Evolutionary conservation across 805 yeast genomes (phyloP).

Genomic region (Maudiozyma barnettii): DNA sequence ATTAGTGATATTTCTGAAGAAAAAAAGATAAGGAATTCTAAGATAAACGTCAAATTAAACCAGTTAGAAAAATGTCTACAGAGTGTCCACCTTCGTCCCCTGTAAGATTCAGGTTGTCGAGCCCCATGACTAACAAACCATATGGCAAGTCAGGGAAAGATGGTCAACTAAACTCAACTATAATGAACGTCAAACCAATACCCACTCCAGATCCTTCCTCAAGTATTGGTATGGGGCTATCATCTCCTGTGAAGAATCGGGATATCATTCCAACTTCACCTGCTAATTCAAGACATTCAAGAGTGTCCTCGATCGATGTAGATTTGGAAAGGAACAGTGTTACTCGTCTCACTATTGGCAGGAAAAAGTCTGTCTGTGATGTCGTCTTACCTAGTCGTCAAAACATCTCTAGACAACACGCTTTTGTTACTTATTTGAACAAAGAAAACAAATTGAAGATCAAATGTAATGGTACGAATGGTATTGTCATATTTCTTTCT

Average conservation of each 20-base stretch:
- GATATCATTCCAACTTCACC: slow-evolving; percentile 23
- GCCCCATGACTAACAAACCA: background rate
- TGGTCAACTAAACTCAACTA: background rate
- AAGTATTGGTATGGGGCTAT: slow-evolving; percentile 30
- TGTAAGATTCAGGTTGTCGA: background rate
- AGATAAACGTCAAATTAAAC: no score
- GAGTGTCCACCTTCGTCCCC: slow-evolving; percentile 7
- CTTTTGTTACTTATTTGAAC: slow-evolving; percentile 32
- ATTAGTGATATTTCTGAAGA: background rate
- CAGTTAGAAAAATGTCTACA: background rate
- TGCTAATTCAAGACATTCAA: slow-evolving; percentile 5
- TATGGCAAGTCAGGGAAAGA: background rate
- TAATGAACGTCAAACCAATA: slow-evolving; percentile 24
- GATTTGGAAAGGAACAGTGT: slow-evolving; percentile 13
- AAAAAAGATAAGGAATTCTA: background rate
- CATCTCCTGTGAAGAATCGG: slow-evolving; percentile 4
- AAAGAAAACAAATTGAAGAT: slow-evolving; percentile 38
- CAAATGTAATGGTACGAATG: slow-evolving; percentile 76
- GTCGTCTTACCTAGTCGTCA: slow-evolving; percentile 24
- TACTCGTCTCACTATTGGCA: slow-evolving; percentile 22
- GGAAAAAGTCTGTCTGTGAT: slow-evolving; percentile 25
- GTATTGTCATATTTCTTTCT: slow-evolving; percentile 61
- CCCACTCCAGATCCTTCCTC: slow-evolving; percentile 73
- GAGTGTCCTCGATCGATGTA: slow-evolving; percentile 3
- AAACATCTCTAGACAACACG: slow-evolving; percentile 29